Evolutionary conservation across 2,329 filamentous ascomycete species (phyloP), one percentile per base, ranked within the genome.

Genomic region (Hypoxylon sp.): DNA sequence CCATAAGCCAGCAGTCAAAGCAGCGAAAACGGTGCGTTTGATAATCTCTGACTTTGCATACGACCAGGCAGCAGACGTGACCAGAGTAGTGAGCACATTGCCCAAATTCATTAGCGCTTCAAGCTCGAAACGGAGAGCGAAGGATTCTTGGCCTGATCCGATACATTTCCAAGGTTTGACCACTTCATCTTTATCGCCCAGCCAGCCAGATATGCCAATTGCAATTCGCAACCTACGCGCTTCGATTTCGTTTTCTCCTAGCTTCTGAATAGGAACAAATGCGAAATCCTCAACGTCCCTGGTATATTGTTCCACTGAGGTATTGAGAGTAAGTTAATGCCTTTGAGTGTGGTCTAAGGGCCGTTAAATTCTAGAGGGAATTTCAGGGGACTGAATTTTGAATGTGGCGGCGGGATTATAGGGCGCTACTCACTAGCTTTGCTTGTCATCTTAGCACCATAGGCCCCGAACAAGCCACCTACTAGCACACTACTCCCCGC

Each of bases 221-320:
- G 92, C 91, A 22, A 98, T 87, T 17, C 94, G 89, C 42, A 98
- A 82, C 24, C 92, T 87, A 67, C 91, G 88, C 68, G 89, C 84
- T 24, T 87, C 82, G 5, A 88, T 66, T 19, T 77, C 71, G 26
- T 59, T 79, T 54, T 85, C 76, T 70, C 87, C 76, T 59, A 83
- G 77, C 58, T 81, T 82, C 5, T 81, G 79, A 14, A 97, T 84
- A 0, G 94, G 93, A 9, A 97, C 80, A 74, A 98, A 94, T 0
- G 90, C 93, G 79, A 98, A 97, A 76, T 98, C 95, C 74, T 94
- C 89, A 11, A 98, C 91, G 72, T 97, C 93, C 72, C 90, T 89
- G 5, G 92, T 89, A 77, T 97, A 97, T 33, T 91, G 86, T 71
- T 97, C 94, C 86, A 98, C 68, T 70, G n/a, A 5, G 42, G n/a